phyloP scores from a whole-genome alignment of 176 grass and related monocot genomes.

The Carex kokanica region DNA sequence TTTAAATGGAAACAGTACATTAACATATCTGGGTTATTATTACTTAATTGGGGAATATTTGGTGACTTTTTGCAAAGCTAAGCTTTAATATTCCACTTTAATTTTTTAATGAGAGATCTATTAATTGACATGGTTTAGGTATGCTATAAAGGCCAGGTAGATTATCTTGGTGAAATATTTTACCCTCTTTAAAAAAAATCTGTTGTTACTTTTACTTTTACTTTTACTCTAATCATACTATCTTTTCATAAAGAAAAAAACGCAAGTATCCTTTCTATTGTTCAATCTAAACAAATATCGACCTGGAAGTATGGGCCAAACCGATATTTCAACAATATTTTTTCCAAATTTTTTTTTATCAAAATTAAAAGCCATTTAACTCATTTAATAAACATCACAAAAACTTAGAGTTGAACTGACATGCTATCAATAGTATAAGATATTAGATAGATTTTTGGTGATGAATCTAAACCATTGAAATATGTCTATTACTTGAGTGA shows the following conservation, averaged over 20 bases:
- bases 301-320: neutral
- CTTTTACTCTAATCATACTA: constrained; percentile 27
- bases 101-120: neutral
- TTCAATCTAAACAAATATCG: neutral
- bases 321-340: neutral
- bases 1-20: neutral
- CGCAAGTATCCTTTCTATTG: neutral
- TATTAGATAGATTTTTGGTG: too few relatives aligned
- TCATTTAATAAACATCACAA: too few relatives aligned
- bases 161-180: neutral
- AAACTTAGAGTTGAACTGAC: too few relatives aligned
- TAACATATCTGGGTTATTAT: neutral
- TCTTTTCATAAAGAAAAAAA: neutral
- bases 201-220: constrained; percentile 28
- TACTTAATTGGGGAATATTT: neutral
- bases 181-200: constrained; percentile 3
- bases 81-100: neutral
- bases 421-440: too few relatives aligned
- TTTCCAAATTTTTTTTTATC: neutral
- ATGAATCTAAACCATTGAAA: too few relatives aligned
- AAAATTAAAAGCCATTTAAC: too few relatives aligned
- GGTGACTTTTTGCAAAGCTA: neutral
- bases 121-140: neutral
- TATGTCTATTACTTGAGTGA: too few relatives aligned
- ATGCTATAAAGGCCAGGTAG: neutral